phyloP scores from a whole-genome alignment of 2,329 filamentous ascomycete genomes.

The Sarocladiaceae sp. region DNA sequence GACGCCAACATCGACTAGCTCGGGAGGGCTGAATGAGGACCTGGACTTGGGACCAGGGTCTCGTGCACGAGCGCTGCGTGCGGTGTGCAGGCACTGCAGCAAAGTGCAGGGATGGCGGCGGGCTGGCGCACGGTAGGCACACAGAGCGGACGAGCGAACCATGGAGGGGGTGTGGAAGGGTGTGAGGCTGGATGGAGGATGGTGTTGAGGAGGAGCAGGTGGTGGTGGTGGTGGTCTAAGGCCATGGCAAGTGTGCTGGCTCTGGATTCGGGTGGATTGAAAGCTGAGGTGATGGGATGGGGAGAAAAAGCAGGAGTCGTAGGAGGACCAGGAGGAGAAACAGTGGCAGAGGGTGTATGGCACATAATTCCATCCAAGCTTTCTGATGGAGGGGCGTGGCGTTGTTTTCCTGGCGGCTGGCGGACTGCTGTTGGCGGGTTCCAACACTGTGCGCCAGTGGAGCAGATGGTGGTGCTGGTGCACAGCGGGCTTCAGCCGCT shows the following conservation, averaged over 20 bases:
- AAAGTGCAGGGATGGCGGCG: constrained; percentile 10
- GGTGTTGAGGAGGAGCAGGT: not conserved
- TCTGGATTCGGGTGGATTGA: too few species aligned
- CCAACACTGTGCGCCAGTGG: constrained; percentile 1
- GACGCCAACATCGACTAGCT: constrained; percentile 26
- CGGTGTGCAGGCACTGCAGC: constrained; percentile 1
- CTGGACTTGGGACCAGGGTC: constrained; percentile 12
- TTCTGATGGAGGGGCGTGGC: constrained; percentile 9
- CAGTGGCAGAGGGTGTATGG: too few species aligned
- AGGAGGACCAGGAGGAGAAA: too few species aligned
- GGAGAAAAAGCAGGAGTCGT: too few species aligned
- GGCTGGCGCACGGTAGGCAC: not conserved
- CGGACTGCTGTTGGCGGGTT: constrained; percentile 2
- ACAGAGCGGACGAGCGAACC: too few species aligned
- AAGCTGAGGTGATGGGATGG: too few species aligned
- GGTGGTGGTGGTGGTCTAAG: constrained; percentile 1
- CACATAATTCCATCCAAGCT: constrained; percentile 8
- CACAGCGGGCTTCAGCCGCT: too few species aligned
- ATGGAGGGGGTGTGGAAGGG: not conserved
- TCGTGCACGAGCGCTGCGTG: constrained; percentile 6
- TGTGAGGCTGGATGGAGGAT: not conserved
- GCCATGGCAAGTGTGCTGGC: too few species aligned
- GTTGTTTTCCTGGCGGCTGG: constrained; percentile 2
- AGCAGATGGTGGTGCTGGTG: too few species aligned
- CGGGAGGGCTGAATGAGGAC: constrained; percentile 30